phyloP scores from a whole-genome alignment of 73 alveolate species.

The Effrenium voratum region DNA sequence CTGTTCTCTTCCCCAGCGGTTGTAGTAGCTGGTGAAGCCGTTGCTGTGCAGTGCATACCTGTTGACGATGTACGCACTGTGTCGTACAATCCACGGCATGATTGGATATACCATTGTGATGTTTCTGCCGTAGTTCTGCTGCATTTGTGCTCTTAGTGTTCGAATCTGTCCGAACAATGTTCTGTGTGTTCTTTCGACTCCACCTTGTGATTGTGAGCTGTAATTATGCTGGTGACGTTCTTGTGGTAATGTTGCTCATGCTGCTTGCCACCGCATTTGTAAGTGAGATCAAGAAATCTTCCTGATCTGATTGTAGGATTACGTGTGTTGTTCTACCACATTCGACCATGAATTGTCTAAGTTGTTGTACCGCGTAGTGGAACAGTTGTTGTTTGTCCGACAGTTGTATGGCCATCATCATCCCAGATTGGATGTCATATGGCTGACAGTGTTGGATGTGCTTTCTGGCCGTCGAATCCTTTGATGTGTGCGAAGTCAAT shows the following conservation, averaged over 20 bases:
- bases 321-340: neutral
- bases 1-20: neutral
- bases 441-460: neutral
- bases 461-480: neutral
- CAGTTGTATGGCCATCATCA: neutral
- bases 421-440: neutral
- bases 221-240: neutral
- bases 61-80: neutral
- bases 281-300: neutral
- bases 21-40: neutral
- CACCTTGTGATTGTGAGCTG: neutral
- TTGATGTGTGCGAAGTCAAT: neutral
- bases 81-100: constrained; percentile 14
- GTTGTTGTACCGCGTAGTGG: neutral
- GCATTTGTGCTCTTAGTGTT: neutral
- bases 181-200: neutral
- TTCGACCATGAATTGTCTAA: neutral
- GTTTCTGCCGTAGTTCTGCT: neutral
- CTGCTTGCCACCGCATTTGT: neutral
- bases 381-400: neutral
- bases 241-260: neutral
- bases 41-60: neutral
- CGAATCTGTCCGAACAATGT: neutral
- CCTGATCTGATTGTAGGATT: neutral
- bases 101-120: neutral